Base-by-base conservation (phyloP, 352 stramenopile species). In the Pythium aristosporum region DNA sequence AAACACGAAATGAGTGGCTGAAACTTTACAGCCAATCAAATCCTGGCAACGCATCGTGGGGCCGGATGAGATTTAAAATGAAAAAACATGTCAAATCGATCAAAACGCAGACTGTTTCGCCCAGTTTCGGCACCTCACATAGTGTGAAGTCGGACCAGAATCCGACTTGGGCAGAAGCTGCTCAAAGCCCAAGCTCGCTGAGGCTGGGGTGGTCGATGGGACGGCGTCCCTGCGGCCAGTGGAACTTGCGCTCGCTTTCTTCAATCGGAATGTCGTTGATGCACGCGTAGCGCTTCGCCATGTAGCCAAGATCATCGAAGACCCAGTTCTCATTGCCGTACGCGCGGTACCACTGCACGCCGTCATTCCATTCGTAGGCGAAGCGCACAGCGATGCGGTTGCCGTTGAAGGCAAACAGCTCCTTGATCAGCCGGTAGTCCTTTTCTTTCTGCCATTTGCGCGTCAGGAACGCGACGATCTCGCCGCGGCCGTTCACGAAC, bases 241-340 rank as follows among this genome's bases (percentile, higher is more conserved):
- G 79, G 72, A 81, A 91, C 57, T 80, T 71, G 62, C 89, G 83
- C 41, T 97, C 86, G 32, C 65, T 63, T 39, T 82, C 85, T 12
- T 64, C 21, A 62, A 96, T 97, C 0, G 73, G 56, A 0, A 96
- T 65, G 69, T 97, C 88, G 64, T 97, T 96, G 74, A 96, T 96
- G 50, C 69, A 87, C 28, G 88, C 88, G 72, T 88, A 89, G 48
- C 89, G 85, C 72, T 84, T 71, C n/a, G 83, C 73, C 88, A 96
- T 96, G 62, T 82, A 79, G 3, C 90, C 90, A 21, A 82, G 36
- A 9, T 75, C 76, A 44, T 96, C 76, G 65, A 96, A 97, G 54
- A 86, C 81, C 88, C 90, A 97, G 68, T 96, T 94, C 67, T 96
- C 89, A 51, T 96, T 96, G 49, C 89, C 89, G 57, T 96, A 92